phyloP scores from a whole-genome alignment of 2,329 filamentous ascomycete genomes.

The Zymoseptoria brevis region DNA sequence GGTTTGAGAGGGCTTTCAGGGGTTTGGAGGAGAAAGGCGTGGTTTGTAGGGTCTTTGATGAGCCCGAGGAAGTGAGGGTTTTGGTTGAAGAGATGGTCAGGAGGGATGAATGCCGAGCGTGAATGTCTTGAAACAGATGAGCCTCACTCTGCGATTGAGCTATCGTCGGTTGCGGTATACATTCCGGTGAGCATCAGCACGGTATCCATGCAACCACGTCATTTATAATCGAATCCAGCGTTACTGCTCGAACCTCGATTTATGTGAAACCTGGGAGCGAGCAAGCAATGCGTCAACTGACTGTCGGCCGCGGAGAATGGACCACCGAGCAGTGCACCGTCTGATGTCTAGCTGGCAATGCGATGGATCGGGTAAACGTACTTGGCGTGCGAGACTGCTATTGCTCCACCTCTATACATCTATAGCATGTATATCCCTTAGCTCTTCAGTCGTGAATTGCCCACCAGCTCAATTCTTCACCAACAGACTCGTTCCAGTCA shows the following conservation, averaged over 20 bases:
- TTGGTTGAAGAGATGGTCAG: slow-evolving; percentile 27
- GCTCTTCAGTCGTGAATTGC: too few relatives aligned
- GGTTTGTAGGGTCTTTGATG: slow-evolving; percentile 75
- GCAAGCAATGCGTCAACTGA: too few relatives aligned
- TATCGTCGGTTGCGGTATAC: too few relatives aligned
- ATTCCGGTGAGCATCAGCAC: too few relatives aligned
- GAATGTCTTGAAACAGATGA: not conserved
- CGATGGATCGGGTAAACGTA: not conserved
- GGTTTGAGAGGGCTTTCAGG: slow-evolving; percentile 79
- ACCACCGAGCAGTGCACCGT: not conserved
- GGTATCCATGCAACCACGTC: too few relatives aligned
- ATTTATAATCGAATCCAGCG: too few relatives aligned
- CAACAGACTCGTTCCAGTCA: slow-evolving; percentile 80
- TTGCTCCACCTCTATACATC: not conserved
- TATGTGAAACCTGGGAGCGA: too few relatives aligned
- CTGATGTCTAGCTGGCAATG: not conserved
- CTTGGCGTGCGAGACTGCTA: not conserved
- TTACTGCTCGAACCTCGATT: too few relatives aligned
- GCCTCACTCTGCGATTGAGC: too few relatives aligned
- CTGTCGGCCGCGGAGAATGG: too few relatives aligned
- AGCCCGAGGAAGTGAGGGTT: slow-evolving; percentile 56
- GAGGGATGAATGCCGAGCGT: slow-evolving; percentile 5
- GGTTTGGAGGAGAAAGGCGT: slow-evolving; percentile 53
- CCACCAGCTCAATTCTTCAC: too few relatives aligned
- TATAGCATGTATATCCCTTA: not conserved